These are phyloP conservation scores for Penicillium canariense DNA, from an alignment of 495 filamentous ascomycete genomes.

Conservation along the genomic window DNA sequence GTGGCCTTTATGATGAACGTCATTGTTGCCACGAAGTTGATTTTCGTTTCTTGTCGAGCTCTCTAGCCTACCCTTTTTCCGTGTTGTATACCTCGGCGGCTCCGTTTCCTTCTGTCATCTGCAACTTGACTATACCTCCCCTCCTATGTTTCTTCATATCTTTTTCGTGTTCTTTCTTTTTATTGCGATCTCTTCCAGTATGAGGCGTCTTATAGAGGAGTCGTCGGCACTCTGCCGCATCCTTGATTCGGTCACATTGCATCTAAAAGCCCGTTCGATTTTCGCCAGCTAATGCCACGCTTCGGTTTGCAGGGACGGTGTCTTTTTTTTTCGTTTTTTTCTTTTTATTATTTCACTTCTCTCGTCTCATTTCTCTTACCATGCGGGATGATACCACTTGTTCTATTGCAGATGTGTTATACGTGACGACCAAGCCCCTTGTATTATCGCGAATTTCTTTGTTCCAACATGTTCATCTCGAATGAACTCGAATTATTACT, in stretches of 20 bases:
- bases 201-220: conserved; percentile 33
- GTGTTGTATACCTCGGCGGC: conserved; percentile 30
- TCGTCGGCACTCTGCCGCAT: conserved; percentile 22
- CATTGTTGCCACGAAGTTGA: conserved; percentile 22
- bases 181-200: conserved; percentile 7
- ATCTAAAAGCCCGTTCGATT: conserved; percentile 29
- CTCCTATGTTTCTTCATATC: conserved; percentile 10
- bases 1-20: conserved; percentile 29
- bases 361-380: conserved; percentile 6
- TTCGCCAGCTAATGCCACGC: conserved; percentile 18
- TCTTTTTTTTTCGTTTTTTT: conserved; percentile 15
- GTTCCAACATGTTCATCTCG: conserved; percentile 1
- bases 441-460: conserved; percentile 24
- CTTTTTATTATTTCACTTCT: conserved; percentile 11
- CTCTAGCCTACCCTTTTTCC: conserved; percentile 18
- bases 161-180: conserved; percentile 3
- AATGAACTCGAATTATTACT: conserved; percentile 15
- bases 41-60: conserved; percentile 26
- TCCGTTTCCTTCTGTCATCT: conserved; percentile 20
- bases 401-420: conserved; percentile 27
- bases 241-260: conserved; percentile 27
- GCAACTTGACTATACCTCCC: conserved; percentile 19
- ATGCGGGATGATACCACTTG: conserved; percentile 44
- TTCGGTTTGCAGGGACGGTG: conserved; percentile 23
- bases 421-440: conserved; percentile 26